These are phyloP conservation scores for Podila clonocystis DNA, from an alignment of 192 early-diverging fungal genomes.

Conservation along the genomic window DNA sequence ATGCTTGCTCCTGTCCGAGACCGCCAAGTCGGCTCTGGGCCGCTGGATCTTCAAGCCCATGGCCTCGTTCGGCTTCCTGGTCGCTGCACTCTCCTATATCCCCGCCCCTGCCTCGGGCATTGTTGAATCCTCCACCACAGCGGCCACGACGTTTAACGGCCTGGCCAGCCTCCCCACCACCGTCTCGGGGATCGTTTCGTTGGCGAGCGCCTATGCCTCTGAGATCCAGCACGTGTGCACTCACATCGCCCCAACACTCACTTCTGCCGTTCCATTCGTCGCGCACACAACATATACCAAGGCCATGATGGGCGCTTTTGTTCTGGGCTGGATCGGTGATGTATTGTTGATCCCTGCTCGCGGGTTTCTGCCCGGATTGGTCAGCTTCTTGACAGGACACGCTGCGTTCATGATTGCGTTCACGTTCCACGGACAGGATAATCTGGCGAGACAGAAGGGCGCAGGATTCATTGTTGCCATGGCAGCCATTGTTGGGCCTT, in stretches of 20 bases:
- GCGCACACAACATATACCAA: constrained; percentile 30
- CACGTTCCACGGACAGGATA: constrained; percentile 46
- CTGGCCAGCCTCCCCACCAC: not conserved
- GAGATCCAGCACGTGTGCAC: constrained; percentile 25
- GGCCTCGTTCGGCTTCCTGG: constrained; percentile 40
- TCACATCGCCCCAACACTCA: constrained; percentile 17
- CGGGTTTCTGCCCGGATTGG: constrained; percentile 42
- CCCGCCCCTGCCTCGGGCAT: constrained; percentile 3
- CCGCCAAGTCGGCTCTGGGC: constrained; percentile 12
- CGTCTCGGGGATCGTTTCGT: not conserved
- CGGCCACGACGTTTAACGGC: constrained; percentile 1
- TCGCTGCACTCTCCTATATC: constrained; percentile 39
- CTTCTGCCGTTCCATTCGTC: not conserved
- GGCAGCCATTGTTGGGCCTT: constrained; percentile 30
- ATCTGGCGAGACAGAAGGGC: constrained; percentile 8
- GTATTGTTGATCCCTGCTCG: constrained; percentile 29
- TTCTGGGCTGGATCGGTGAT: constrained; percentile 33
- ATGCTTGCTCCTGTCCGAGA: constrained; percentile 28
- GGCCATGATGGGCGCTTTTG: constrained; percentile 41
- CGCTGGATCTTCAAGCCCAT: constrained; percentile 45
- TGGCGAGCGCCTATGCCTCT: not conserved
- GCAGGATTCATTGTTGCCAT: constrained; percentile 24
- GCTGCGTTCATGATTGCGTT: constrained; percentile 48
- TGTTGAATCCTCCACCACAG: constrained; percentile 6
- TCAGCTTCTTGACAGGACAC: constrained; percentile 36